phyloP scores from a whole-genome alignment of 768 basidiomycete species.

The Mrakia frigida region DNA sequence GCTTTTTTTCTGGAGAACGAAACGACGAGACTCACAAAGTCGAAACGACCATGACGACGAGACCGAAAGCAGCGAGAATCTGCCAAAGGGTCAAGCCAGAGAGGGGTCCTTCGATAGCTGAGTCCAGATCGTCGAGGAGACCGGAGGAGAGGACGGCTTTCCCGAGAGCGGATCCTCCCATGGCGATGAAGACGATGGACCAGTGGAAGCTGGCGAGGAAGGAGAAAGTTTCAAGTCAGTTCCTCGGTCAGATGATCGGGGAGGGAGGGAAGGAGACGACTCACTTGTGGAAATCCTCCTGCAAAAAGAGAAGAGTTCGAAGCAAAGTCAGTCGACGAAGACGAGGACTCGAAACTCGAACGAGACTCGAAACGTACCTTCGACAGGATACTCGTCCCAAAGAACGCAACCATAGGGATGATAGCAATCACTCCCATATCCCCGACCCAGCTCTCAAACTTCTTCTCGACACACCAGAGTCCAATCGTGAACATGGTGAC shows the following conservation, averaged over 20 bases:
- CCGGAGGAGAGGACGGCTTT: slow-evolving; percentile 88
- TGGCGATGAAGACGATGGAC: slow-evolving; percentile 72
- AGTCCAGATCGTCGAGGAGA: slow-evolving; percentile 71
- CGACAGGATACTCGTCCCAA: slow-evolving; percentile 83
- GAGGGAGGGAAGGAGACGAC: neutral
- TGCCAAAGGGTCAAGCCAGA: slow-evolving; percentile 49
- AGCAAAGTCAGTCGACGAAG: slow-evolving; percentile 1
- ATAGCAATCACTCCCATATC: slow-evolving; percentile 98
- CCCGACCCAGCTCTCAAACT: slow-evolving; percentile 68
- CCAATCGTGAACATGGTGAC: slow-evolving; percentile 79
- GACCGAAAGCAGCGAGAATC: slow-evolving; percentile 39
- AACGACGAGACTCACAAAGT: slow-evolving; percentile 8
- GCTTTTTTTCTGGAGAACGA: neutral
- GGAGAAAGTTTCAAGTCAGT: neutral
- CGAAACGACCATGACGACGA: slow-evolving; percentile 31
- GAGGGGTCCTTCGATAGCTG: slow-evolving; percentile 51
- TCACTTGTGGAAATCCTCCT: slow-evolving; percentile 87
- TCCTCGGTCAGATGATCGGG: neutral
- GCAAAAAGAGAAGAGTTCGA: slow-evolving; percentile 3
- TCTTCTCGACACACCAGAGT: slow-evolving; percentile 83
- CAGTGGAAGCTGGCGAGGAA: slow-evolving; percentile 28
- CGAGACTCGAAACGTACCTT: slow-evolving; percentile 57
- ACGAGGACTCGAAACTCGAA: neutral
- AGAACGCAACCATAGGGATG: slow-evolving; percentile 87
- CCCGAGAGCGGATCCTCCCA: slow-evolving; percentile 96